phyloP scores from a whole-genome alignment of 2,329 filamentous ascomycete species.

The Cladosporium halotolerans region DNA sequence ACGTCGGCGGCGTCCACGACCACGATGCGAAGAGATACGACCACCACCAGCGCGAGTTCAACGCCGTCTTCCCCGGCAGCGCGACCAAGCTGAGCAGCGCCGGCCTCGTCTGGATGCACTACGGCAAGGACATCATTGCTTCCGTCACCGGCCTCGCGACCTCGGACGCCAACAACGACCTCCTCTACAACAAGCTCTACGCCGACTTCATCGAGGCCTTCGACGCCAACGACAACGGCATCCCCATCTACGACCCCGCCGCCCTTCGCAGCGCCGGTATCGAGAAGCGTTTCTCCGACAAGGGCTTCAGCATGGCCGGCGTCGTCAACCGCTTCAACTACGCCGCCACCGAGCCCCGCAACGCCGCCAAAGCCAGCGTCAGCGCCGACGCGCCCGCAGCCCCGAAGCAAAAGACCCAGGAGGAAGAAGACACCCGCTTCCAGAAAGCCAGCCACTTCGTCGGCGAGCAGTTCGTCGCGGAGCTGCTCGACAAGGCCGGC shows the following conservation, averaged over 20 bases:
- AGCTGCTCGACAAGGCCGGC: slow-evolving; percentile 66
- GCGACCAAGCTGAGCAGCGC: slow-evolving; percentile 88
- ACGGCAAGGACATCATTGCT: slow-evolving; percentile 77
- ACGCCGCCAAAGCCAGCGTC: slow-evolving; percentile 16
- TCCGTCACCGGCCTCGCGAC: slow-evolving; percentile 54
- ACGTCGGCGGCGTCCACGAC: slow-evolving; percentile 95
- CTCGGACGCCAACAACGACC: slow-evolving; percentile 59
- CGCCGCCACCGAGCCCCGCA: slow-evolving; percentile 32
- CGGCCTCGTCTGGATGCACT: slow-evolving; percentile 92
- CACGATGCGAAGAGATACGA: slow-evolving; percentile 73
- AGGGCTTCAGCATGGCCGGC: slow-evolving; percentile 76
- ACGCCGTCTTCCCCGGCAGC: slow-evolving; percentile 74
- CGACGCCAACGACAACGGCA: slow-evolving; percentile 95
- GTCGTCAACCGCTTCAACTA: slow-evolving; percentile 84
- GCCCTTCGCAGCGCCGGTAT: slow-evolving; percentile 64
- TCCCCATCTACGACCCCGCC: slow-evolving; percentile 70
- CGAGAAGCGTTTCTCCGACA: slow-evolving; percentile 75
- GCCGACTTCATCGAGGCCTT: slow-evolving; percentile 90
- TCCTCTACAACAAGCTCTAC: slow-evolving; percentile 87
- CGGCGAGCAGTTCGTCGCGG: slow-evolving; percentile 79
- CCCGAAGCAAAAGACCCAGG: slow-evolving; percentile 47
- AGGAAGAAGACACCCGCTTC: slow-evolving; percentile 76
- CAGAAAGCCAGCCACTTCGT: slow-evolving; percentile 70
- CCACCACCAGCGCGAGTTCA: slow-evolving; percentile 93
- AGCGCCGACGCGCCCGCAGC: slow-evolving; percentile 15